Percentiles rank a stretch among this genome's conserved stretches.
Conservation (phyloP, 139 green algal genomes). For the Axilococcus clingmanii region DNA sequence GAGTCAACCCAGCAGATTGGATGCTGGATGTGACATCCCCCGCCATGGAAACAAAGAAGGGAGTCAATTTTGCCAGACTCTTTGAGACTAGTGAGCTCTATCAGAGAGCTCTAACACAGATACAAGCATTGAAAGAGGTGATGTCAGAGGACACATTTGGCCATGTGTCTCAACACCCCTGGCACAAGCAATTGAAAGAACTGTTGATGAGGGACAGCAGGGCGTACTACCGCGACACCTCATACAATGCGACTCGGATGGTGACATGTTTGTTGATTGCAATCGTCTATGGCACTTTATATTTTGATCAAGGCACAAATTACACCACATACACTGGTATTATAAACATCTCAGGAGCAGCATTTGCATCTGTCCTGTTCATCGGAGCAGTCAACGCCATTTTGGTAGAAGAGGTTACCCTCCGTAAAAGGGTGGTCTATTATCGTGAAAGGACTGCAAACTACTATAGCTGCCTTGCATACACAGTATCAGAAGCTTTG, state of each 20-base stretch:
- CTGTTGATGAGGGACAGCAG: constrained; percentile 29
- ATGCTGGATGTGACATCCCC: constrained; percentile 32
- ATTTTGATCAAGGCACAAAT: constrained; percentile 9
- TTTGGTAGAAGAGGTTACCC: constrained; percentile 11
- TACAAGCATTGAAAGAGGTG: not conserved
- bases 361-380: constrained; percentile 27
- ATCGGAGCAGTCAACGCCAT: constrained; percentile 17
- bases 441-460: constrained; percentile 18
- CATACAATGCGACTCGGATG: constrained; percentile 38
- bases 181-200: constrained; percentile 12
- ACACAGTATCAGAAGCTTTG: constrained; percentile 14
- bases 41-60: not conserved
- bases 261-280: constrained; percentile 32
- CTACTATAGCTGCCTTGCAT: not conserved
- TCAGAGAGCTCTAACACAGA: not conserved
- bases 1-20: constrained; percentile 31
- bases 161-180: constrained; percentile 1
- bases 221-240: constrained; percentile 25
- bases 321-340: constrained; percentile 17
- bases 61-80: constrained; percentile 22
- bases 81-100: constrained; percentile 12
- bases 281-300: constrained; percentile 28
- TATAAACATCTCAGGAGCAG: constrained; percentile 47
- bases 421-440: constrained; percentile 5
- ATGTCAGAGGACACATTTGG: not conserved